Percentiles rank a stretch among this genome's conserved stretches.
phyloP scores from a whole-genome alignment of 805 yeast genomes.

The Zygosaccharomyces pseudorouxii region DNA sequence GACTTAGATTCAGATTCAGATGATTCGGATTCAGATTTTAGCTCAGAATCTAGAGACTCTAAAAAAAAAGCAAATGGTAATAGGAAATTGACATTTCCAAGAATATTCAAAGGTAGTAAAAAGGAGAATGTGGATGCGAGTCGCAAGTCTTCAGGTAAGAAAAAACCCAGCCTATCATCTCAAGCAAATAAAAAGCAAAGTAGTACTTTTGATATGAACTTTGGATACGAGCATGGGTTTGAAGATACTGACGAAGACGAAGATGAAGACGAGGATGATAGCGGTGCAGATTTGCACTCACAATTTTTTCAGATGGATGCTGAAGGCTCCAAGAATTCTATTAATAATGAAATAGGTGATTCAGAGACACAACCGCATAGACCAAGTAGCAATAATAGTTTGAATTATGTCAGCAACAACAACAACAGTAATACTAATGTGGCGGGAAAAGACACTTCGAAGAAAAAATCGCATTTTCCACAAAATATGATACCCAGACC shows the following conservation, averaged over 20 bases:
- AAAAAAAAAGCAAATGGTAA: slow-evolving; percentile 11
- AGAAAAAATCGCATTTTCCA: slow-evolving; percentile 20
- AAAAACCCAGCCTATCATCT: background rate
- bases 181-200: slow-evolving; percentile 10
- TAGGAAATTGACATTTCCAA: slow-evolving; percentile 23
- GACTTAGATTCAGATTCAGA: slow-evolving; percentile 15
- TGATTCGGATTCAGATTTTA: slow-evolving; percentile 10
- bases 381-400: slow-evolving; percentile 11
- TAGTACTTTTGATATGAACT: slow-evolving; percentile 25
- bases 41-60: slow-evolving; percentile 3
- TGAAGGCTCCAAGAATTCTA: slow-evolving; percentile 6
- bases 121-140: slow-evolving; percentile 10
- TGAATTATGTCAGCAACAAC: slow-evolving; percentile 4
- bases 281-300: slow-evolving; percentile 19
- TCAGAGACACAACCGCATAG: slow-evolving; percentile 6
- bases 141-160: slow-evolving; percentile 6
- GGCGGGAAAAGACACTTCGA: slow-evolving; percentile 3
- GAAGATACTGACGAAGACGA: slow-evolving; percentile 35
- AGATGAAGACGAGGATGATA: slow-evolving; percentile 30
- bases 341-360: slow-evolving; percentile 5
- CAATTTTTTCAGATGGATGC: slow-evolving; percentile 25
- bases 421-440: slow-evolving; percentile 5
- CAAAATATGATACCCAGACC: slow-evolving; percentile 20
- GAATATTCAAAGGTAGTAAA: slow-evolving; percentile 23
- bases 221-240: slow-evolving; percentile 31